These are phyloP conservation scores for Monilinia fructicola DNA, from an alignment of 2,329 filamentous ascomycete species.

Conservation along the genomic window DNA sequence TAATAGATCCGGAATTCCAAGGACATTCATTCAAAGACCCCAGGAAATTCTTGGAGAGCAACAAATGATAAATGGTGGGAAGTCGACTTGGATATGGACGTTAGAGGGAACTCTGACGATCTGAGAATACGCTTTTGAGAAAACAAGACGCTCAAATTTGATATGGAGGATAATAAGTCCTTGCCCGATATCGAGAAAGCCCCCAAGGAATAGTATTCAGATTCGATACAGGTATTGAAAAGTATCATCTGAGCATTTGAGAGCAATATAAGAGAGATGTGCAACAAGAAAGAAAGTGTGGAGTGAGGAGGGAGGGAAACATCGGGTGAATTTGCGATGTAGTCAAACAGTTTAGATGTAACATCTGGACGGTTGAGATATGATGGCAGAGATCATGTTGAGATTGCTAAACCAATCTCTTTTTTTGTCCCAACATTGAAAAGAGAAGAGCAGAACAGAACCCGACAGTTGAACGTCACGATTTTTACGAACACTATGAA, in stretches of 20 bases:
- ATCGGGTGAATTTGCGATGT: neutral
- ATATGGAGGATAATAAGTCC: too few relatives aligned
- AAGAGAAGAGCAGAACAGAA: neutral
- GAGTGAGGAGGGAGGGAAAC: neutral
- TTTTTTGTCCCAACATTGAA: neutral
- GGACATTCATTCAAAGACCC: too few relatives aligned
- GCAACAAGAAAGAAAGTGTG: neutral
- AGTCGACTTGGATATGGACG: neutral
- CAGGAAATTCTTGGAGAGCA: neutral
- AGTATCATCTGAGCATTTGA: neutral
- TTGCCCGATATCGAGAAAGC: too few relatives aligned
- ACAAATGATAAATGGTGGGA: neutral
- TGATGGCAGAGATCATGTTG: neutral
- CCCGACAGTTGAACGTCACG: neutral
- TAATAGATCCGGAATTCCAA: neutral
- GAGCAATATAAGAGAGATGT: neutral
- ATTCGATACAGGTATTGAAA: neutral
- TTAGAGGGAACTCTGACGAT: neutral
- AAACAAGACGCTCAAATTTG: neutral
- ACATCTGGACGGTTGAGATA: neutral
- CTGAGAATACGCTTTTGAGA: neutral
- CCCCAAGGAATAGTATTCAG: neutral
- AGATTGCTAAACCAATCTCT: too few relatives aligned
- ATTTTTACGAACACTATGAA: neutral
- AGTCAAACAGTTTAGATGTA: neutral